phyloP scores from a whole-genome alignment of 2,329 filamentous ascomycete genomes.

The Calycina marina region DNA sequence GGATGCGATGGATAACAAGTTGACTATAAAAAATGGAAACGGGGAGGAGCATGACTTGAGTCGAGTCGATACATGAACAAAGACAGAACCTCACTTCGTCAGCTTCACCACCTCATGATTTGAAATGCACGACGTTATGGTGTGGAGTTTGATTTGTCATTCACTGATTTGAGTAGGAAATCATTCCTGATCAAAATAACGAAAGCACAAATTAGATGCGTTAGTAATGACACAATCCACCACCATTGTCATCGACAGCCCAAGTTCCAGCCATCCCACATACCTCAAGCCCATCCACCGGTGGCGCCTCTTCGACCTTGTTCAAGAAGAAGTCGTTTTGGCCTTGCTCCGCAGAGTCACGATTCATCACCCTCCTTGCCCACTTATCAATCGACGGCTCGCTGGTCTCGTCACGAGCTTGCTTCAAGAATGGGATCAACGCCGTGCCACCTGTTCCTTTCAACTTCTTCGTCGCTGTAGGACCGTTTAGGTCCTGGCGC shows the following conservation, averaged over 20 bases:
- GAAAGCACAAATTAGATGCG: no score
- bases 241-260: conserved; percentile 74
- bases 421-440: conserved; percentile 89
- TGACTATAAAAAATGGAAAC: no score
- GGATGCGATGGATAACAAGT: no score
- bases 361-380: conserved; percentile 30
- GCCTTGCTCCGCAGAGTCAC: conserved; percentile 22
- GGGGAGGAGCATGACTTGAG: no score
- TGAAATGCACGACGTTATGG: no score
- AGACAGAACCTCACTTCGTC: no score
- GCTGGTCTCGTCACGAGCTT: conserved; percentile 89
- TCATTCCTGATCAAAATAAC: no score
- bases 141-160: no score
- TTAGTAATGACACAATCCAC: conserved; percentile 29
- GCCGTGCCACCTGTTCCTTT: conserved; percentile 89
- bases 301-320: conserved; percentile 30
- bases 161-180: no score
- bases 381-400: conserved; percentile 68
- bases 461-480: conserved; percentile 37
- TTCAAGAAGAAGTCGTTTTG: conserved; percentile 43
- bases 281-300: conserved; percentile 30
- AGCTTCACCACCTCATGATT: no score
- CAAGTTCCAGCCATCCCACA: conserved; percentile 69
- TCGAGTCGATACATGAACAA: no score
- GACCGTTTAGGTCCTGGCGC: conserved; percentile 26